Percentiles rank a stretch among this genome's conserved stretches.
phyloP scores from a whole-genome alignment of 164 flowering plant species.

The Paratinospora sagittata region DNA sequence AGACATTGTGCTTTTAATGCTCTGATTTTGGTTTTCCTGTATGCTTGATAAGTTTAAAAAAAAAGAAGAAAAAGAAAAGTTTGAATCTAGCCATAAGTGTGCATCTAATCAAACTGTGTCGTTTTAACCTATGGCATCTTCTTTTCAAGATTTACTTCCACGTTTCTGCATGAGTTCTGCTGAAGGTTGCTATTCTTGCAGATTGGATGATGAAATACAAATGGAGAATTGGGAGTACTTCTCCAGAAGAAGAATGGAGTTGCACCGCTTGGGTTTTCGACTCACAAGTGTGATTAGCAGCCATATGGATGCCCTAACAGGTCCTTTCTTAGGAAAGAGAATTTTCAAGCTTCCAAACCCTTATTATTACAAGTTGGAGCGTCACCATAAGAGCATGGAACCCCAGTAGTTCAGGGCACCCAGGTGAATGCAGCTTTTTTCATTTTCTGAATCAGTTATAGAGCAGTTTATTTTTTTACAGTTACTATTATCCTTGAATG shows the following conservation, averaged over 20 bases:
- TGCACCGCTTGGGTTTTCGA: constrained; percentile 40
- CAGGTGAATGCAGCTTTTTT: too few species aligned
- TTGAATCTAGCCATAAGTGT: not conserved
- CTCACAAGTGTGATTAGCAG: constrained; percentile 51
- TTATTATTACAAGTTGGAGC: constrained; percentile 16
- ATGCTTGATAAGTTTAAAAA: not conserved
- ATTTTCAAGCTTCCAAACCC: constrained; percentile 57
- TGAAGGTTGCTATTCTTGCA: constrained; percentile 21
- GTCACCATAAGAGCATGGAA: constrained; percentile 1
- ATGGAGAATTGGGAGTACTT: constrained; percentile 41
- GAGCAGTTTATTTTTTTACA: not conserved
- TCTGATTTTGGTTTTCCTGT: not conserved
- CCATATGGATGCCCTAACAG: constrained; percentile 48
- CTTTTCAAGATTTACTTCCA: not conserved
- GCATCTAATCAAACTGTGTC: not conserved
- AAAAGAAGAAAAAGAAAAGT: not conserved
- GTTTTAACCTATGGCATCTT: not conserved
- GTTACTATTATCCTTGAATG: not conserved
- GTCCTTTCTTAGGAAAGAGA: constrained; percentile 31
- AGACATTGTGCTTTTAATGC: too few species aligned
- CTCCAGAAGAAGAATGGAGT: constrained; percentile 21
- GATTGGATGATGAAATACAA: constrained; percentile 39
- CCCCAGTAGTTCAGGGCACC: not conserved
- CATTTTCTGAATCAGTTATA: too few species aligned
- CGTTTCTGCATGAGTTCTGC: not conserved